Base-by-base conservation (phyloP, 768 basidiomycete genomes). In the Boletellus emodensis region DNA sequence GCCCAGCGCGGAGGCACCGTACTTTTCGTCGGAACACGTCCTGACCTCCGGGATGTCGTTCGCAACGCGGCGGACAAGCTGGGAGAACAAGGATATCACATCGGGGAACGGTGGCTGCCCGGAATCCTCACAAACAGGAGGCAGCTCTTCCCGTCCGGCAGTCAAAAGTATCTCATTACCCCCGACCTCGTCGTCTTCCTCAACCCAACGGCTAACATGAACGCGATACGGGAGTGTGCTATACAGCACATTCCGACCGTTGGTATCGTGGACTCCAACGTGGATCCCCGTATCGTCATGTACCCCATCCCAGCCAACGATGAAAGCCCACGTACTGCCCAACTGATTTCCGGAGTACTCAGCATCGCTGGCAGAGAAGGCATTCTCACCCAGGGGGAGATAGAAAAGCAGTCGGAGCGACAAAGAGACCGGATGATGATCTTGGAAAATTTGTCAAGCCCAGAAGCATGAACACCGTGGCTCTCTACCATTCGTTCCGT, bases 291-390 rank as follows among this genome's bases (percentile, higher is more conserved):
- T 22, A 77, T 93, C 35, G 94, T 99, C 54, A 96, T 97, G 80
- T 98, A 96, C 68, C 88, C 96, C 38, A 97, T 99, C 62, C 94
- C 94, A 0, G 94, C 91, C n/a, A 99, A 98, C 68, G 92, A 95
- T 71, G 96, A 99, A 71, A 92, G 83, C 63, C 79, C 86, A 10
- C 81, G 94, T 40, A 87, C 94, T 14, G 91, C 92, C 39, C 95
- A 98, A 61, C 73, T 99, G 37, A 80, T 99, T 50, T 83, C 86
- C 1, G 95, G 95, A 11, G 82, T 96, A 9, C 72, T 99, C 51
- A 91, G 92, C 57, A 78, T 96, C 53, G 96, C 96, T 2, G 87
- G 92, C 2, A 75, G 81, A 53, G 87, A 91, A 63, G 87, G 88
- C 13, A 74, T 80, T 45, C 77, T 79, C 44, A 65, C 87, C 18